These are phyloP conservation scores for Pseudogymnoascus sp. DNA, from an alignment of 2,329 filamentous ascomycete species.

Conservation along the genomic window DNA sequence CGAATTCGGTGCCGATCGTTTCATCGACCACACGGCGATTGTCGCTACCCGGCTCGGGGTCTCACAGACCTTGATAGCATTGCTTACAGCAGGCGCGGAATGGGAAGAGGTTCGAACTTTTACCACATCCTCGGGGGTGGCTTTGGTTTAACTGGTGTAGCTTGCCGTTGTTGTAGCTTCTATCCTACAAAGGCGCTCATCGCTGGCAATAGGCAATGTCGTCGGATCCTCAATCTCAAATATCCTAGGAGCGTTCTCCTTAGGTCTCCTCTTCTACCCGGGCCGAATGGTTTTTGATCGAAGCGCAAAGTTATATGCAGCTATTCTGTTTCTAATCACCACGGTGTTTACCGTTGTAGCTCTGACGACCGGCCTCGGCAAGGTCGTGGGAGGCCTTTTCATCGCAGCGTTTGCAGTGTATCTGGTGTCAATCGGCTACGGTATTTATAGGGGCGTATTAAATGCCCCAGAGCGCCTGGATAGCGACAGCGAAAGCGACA, in stretches of 20 bases:
- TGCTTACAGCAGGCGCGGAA: constrained; percentile 48
- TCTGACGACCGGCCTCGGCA: constrained; percentile 29
- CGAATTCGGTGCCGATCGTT: constrained; percentile 46
- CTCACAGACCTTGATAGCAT: constrained; percentile 41
- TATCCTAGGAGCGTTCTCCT: constrained; percentile 48
- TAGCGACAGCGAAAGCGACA: constrained; percentile 32
- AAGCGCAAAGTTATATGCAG: constrained; percentile 43
- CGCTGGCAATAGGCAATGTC: constrained; percentile 48
- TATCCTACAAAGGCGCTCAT: constrained; percentile 38
- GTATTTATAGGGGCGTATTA: constrained; percentile 39
- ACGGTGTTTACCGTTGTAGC: constrained; percentile 33
- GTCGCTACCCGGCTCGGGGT: constrained; percentile 40
- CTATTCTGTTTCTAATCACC: constrained; percentile 37
- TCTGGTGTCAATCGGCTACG: constrained; percentile 37
- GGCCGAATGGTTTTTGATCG: constrained; percentile 36
- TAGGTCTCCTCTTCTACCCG: constrained; percentile 41
- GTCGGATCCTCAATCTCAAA: constrained; percentile 50
- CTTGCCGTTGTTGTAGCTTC: constrained; percentile 44
- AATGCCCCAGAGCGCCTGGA: constrained; percentile 38
- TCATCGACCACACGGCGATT: constrained; percentile 44
- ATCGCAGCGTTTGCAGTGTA: constrained; percentile 40
- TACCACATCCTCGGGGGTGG: not conserved
- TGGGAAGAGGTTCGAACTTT: constrained; percentile 44
- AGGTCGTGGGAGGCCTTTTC: constrained; percentile 33
- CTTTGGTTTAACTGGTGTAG: constrained; percentile 22